Evolutionary conservation across 2,329 filamentous ascomycete species (phyloP).

Genomic region (Talaromyces sp.): DNA sequence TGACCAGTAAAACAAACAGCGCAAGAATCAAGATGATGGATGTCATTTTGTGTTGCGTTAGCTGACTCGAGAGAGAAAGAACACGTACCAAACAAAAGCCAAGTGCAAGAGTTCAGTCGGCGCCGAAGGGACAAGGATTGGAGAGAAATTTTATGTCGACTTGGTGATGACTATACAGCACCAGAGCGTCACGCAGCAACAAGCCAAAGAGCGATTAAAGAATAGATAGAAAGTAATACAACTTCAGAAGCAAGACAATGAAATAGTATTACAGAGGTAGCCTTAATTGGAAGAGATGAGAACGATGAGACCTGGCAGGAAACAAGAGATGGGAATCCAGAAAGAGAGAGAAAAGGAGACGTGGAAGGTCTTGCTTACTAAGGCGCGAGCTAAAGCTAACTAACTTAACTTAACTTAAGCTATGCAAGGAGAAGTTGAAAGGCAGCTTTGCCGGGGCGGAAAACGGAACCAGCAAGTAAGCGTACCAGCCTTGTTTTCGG

Average conservation of each 20-base stretch:
- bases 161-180: neutral
- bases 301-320: neutral
- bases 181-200: neutral
- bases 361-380: slow-evolving; percentile 6
- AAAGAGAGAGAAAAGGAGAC: slow-evolving; percentile 10
- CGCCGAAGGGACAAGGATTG: neutral
- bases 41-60: neutral
- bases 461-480: neutral
- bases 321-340: neutral
- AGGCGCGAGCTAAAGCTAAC: neutral
- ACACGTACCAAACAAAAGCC: neutral
- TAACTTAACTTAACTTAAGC: no score
- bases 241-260: slow-evolving; percentile 2
- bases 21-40: neutral
- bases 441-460: neutral
- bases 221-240: slow-evolving; percentile 3
- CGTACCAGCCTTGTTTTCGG: neutral
- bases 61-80: neutral
- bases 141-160: neutral
- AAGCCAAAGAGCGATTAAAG: neutral
- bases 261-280: slow-evolving; percentile 6
- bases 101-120: neutral
- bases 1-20: neutral
- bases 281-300: neutral
- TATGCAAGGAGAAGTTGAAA: neutral